Base-by-base conservation (phyloP, 192 early-diverging fungal species). In the Coemansia sp. region DNA sequence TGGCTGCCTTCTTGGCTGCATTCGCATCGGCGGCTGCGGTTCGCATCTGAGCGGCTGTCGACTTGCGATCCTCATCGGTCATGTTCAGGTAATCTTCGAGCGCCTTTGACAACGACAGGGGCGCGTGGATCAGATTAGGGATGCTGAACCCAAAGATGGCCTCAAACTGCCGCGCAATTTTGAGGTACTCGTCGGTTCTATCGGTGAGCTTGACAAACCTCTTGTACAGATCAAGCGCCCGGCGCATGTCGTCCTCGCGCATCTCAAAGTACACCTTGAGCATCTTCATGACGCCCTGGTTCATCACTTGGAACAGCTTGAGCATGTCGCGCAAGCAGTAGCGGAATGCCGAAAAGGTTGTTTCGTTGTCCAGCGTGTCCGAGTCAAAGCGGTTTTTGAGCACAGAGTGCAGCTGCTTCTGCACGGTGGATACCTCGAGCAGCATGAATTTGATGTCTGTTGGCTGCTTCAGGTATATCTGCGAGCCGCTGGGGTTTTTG, bases 251-350 rank as follows among this genome's bases (percentile, higher is more conserved):
- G 14, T 63, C 67, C 18, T 75, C 58, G 2, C 32, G 41, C 58
- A 79, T 67, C 18, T 69, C 66, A 61, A 79, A 79, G 30, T 79
- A 79, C n/a, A 60, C 63, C 53, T 75, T 76, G 57, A 80, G 78
- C 68, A 80, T 77, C 47, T 77, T 80, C 58, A 80, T 80, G 33
- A 80, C 73, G 46, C 78, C 78, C 37, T 58, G 58, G 38, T 80
- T 80, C 73, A 77, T 72, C n/a, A 76, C 67, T 43, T 80, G 78
- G 61, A 77, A 80, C 30, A 80, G 62, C 46, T 72, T 76, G n/a
- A 80, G 60, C 60, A 75, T 58, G 48, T 80, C 78, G 8, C 73
- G 67, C 46, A 80, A 42, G 20, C 75, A 58, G 44, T 72, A 65
- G 29, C 73, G 65, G 37, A 80, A 77, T 1, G 72, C 72, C 4